Evolutionary conservation across 2,329 filamentous ascomycete species (phyloP), one percentile per base, ranked within the genome.

Genomic region (Scedosporium minutisporum): DNA sequence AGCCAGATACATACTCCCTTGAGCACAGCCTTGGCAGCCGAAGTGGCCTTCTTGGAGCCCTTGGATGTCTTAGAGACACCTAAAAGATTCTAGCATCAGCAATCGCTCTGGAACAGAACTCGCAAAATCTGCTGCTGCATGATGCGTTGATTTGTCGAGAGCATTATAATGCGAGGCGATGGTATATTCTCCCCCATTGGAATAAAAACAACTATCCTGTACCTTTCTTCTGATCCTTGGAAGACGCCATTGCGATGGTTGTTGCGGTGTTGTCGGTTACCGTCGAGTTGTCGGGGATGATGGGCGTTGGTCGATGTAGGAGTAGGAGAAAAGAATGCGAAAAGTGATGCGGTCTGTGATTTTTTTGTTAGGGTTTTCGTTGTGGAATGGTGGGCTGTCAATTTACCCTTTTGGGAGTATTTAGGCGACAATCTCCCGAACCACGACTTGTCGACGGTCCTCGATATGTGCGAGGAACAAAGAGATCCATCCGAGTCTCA

Each of bases 1-100:
- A 44, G 60, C 65, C 41, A 68, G 44, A 48, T 55, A 88, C 91
- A 84, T 92, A 96, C 91, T 79, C 93, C 93, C 83, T 91, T 91
- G 74, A 97, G 88, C 75, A 92, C 90, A 78, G 95, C 90, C 87
- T 99, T 97, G 74, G 95, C 90, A 78, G 95, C 95, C 77, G 88
- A 87, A 74, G 87, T 89, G 81, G 95, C 95, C 87, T 96, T 88
- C 86, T 95, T 95, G 78, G 81, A 75, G 74, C 83, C 83, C 80
- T 85, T 86, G 70, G 78, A 58, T 58, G 55, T 58, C 55, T 58
- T 58, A 27, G 55, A 4, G 55, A 58, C 79, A 78, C 81, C 84
- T 87, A 74, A 78, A 75, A 69, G 71, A 74, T 60, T 62, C 70
- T 77, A 74, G 80, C 82, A 87, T 87, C 84, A 88, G 85, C 85